Evolutionary conservation across 192 early-diverging fungal species (phyloP).

Genomic region (Chytriomyces sp.): DNA sequence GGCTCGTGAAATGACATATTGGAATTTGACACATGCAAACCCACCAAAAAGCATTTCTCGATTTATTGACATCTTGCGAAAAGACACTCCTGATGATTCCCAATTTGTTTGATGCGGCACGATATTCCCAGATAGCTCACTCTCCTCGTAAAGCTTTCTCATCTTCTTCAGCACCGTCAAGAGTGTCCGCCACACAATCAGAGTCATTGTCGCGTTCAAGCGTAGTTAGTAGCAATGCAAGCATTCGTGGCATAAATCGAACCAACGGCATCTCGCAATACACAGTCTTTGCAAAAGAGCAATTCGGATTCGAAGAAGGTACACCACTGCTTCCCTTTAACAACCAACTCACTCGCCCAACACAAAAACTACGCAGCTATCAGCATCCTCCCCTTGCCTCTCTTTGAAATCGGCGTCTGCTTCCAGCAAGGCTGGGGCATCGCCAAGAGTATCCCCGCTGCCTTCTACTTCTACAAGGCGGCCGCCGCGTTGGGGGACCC

Average conservation of each 20-base stretch:
- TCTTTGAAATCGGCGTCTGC: conserved; percentile 38
- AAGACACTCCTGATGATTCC: conserved; percentile 11
- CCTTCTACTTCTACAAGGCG: conserved; percentile 35
- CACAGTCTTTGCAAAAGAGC: background rate
- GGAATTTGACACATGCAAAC: background rate
- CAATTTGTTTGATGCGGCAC: background rate
- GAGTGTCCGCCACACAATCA: background rate
- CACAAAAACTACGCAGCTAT: background rate
- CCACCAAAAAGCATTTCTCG: conserved; percentile 8
- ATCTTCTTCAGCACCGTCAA: background rate
- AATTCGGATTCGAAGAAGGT: background rate
- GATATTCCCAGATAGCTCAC: background rate
- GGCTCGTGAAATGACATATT: background rate
- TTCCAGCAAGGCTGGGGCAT: conserved; percentile 42
- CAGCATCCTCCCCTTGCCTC: conserved; percentile 33
- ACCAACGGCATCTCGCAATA: background rate
- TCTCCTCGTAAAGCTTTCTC: background rate
- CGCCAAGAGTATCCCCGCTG: conserved; percentile 21
- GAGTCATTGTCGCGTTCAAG: background rate
- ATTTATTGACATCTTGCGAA: background rate
- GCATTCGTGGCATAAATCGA: background rate
- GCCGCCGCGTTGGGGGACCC: conserved; percentile 37
- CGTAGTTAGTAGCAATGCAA: background rate
- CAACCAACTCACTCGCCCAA: background rate
- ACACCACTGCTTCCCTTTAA: background rate